These are phyloP conservation scores for Russula griseocarnosa DNA, from an alignment of 768 basidiomycete species.

Conservation along the genomic window DNA sequence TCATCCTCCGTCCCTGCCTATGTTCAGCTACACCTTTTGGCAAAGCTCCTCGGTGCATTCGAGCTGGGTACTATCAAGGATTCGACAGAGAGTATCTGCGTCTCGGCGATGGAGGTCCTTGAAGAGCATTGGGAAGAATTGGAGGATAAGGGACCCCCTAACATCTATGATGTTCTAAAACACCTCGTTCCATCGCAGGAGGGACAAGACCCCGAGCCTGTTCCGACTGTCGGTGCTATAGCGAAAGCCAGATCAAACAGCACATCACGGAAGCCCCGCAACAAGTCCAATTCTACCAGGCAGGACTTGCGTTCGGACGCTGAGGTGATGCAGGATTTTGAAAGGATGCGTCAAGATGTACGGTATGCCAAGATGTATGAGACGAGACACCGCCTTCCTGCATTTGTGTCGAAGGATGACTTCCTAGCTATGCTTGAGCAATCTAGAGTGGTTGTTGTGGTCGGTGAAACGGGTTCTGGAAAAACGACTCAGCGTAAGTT, in stretches of 20 bases:
- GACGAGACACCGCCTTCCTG: slow-evolving; percentile 63
- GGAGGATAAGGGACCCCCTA: slow-evolving; percentile 70
- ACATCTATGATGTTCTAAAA: slow-evolving; percentile 61
- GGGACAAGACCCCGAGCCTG: neutral
- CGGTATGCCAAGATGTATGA: slow-evolving; percentile 57
- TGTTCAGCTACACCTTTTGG: slow-evolving; percentile 77
- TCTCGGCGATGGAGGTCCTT: slow-evolving; percentile 63
- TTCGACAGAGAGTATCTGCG: slow-evolving; percentile 66
- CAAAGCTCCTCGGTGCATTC: slow-evolving; percentile 56
- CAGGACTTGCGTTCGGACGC: slow-evolving; percentile 45
- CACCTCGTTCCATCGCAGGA: slow-evolving; percentile 46
- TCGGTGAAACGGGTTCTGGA: slow-evolving; percentile 90
- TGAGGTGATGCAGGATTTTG: slow-evolving; percentile 53
- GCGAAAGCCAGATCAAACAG: neutral
- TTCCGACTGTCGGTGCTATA: neutral
- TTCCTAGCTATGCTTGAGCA: slow-evolving; percentile 57
- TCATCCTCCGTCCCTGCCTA: slow-evolving; percentile 71
- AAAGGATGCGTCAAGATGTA: slow-evolving; percentile 40
- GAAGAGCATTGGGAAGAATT: slow-evolving; percentile 67
- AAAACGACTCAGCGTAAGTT: slow-evolving; percentile 81
- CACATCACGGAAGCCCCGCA: slow-evolving; percentile 25
- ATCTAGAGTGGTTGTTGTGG: slow-evolving; percentile 72
- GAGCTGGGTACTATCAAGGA: slow-evolving; percentile 53
- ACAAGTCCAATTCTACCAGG: slow-evolving; percentile 30
- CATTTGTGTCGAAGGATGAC: slow-evolving; percentile 60